Conservation (phyloP, 805 yeast genomes). For the Candida broadrunensis region DNA sequence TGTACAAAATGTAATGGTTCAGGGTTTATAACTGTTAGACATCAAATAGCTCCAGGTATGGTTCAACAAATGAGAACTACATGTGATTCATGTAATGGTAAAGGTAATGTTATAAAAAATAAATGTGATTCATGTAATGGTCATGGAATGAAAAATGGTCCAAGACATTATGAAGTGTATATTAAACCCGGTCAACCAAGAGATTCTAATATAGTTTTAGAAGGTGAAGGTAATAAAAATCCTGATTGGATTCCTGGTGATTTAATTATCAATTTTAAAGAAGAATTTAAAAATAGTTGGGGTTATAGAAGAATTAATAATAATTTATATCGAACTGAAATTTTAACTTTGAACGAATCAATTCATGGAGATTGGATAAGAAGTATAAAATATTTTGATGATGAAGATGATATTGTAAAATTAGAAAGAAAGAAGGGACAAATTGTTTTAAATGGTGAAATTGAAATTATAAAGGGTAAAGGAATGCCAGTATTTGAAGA, state of each 20-base stretch:
- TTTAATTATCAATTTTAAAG: conserved; percentile 58
- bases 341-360: conserved; percentile 69
- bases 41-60: conserved; percentile 89
- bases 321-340: conserved; percentile 78
- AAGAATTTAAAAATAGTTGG: conserved; percentile 54
- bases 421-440: conserved; percentile 52
- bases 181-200: conserved; percentile 71
- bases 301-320: conserved; percentile 83
- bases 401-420: conserved; percentile 42
- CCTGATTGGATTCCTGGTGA: conserved; percentile 88
- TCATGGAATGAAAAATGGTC: conserved; percentile 52
- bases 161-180: conserved; percentile 57
- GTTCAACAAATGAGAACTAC: conserved; percentile 76
- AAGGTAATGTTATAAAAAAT: conserved; percentile 63
- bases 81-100: conserved; percentile 80
- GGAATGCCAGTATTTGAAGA: conserved; percentile 78
- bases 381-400: conserved; percentile 63
- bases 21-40: conserved; percentile 62
- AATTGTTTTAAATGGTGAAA: conserved; percentile 60
- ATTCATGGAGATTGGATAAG: conserved; percentile 78
- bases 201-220: conserved; percentile 52
- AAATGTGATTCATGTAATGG: conserved; percentile 75
- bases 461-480: conserved; percentile 65
- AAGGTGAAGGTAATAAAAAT: conserved; percentile 78
- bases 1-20: conserved; percentile 74